Conservation (phyloP, 306 rosid species). For the Vigna nakashimae region DNA sequence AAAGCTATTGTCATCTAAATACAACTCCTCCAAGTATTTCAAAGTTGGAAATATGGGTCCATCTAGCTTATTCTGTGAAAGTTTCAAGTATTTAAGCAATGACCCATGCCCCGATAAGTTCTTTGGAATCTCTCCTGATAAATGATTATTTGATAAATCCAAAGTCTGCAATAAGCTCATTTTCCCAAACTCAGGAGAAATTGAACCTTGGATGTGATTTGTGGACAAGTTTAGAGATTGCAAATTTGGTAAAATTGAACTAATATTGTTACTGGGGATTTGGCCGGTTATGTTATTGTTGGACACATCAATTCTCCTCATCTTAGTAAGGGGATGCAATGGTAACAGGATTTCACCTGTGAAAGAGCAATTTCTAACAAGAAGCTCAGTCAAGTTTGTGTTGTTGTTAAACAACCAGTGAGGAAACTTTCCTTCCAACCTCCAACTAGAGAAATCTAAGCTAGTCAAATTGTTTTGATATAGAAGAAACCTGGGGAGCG, state of each 20-base stretch:
- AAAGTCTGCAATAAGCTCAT: background rate
- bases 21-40: background rate
- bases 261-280: background rate
- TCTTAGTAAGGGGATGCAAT: background rate
- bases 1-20: conserved; percentile 18
- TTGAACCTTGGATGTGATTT: background rate
- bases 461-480: background rate
- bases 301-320: background rate
- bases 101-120: background rate
- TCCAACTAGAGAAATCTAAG: background rate
- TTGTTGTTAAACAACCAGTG: conserved; percentile 13
- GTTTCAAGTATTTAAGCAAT: background rate
- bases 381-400: background rate
- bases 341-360: conserved; percentile 16
- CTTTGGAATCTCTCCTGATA: background rate
- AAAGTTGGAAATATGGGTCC: background rate
- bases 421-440: background rate
- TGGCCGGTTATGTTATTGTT: background rate
- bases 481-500: conserved; percentile 21
- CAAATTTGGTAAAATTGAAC: conserved; percentile 15
- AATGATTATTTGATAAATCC: conserved; percentile 26
- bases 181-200: background rate
- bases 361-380: conserved; percentile 14
- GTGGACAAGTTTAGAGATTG: background rate
- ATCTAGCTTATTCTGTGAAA: conserved; percentile 21